Base-by-base conservation (phyloP, 129 eudicot species). In the Lactuca saligna region DNA sequence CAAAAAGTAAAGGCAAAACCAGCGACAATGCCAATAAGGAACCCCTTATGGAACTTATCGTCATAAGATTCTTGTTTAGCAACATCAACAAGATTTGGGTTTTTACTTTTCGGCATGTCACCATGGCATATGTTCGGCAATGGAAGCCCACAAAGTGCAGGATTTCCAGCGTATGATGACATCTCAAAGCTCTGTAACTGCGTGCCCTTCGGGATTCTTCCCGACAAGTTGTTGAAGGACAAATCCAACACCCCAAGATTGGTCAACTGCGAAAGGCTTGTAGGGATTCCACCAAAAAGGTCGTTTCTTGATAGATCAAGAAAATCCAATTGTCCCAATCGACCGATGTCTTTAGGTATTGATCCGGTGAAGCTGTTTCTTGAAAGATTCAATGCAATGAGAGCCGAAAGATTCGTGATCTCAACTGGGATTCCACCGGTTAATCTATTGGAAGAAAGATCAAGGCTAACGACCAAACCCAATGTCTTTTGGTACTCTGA, bases 291-390 rank as follows among this genome's bases (percentile, higher is more conserved):
- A 17, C 85, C 85, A 4, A 61, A 13, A 3, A 83, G 67, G 10
- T 78, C 10, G 59, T 87, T 87, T 62, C 70, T 57, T 0, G 89
- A 81, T 12, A 87, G 56, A 72, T 87, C 89, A 70, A 83, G 84
- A 72, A 57, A 76, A 64, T 79, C 84, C 48, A 79, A 68, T 54
- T 66, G 20, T 63, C 62, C 68, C 62, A 83, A n/a, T 13, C 39
- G 77, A 17, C 87, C 87, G 4, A 79, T 63, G 35, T 68, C 57
- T 3, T 59, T 3, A 12, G 75, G 66, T 8, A 75, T 64, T 2
- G 51, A 13, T 50, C 82, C 80, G 13, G 70, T 79, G 41, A 83
- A 55, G 6, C 7, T 57, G 68, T 79, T 83, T 62, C 79, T 57
- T 13, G 84, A 79, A 0, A 83, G 50, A 56, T 83, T 77, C 65